Conservation (phyloP, 2,329 filamentous ascomycete species). For the Pseudogymnoascus pannorum region DNA sequence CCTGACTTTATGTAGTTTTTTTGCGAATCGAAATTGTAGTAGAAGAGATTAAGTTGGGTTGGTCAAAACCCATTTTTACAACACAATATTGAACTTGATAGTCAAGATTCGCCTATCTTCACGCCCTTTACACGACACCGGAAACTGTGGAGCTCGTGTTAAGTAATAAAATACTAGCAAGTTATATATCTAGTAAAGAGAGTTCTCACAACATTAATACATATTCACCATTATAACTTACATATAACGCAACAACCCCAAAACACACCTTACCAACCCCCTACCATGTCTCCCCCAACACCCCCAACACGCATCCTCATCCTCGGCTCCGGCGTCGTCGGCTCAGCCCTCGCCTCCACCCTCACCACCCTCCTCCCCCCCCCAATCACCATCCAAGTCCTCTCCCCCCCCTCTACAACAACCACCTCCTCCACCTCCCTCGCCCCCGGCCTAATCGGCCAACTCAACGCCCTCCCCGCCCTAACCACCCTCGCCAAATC, state of each 20-base stretch:
- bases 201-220: too few relatives aligned
- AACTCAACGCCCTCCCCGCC: constrained; percentile 29
- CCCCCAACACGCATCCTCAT: background rate
- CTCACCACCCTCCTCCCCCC: constrained; percentile 20
- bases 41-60: too few relatives aligned
- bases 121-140: background rate
- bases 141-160: background rate
- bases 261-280: too few relatives aligned
- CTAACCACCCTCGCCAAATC: constrained; percentile 29
- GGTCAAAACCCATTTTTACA: too few relatives aligned
- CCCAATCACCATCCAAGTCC: constrained; percentile 19
- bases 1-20: too few relatives aligned
- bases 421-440: constrained; percentile 31
- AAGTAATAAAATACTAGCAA: background rate
- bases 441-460: constrained; percentile 31
- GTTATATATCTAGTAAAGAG: too few relatives aligned
- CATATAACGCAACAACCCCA: too few relatives aligned
- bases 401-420: constrained; percentile 16
- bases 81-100: too few relatives aligned
- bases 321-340: constrained; percentile 27
- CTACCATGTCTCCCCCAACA: too few relatives aligned
- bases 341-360: constrained; percentile 29
- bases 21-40: too few relatives aligned
- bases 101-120: too few relatives aligned
- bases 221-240: too few relatives aligned